Base-by-base conservation (phyloP, 2,329 filamentous ascomycete genomes). In the Endoconidiophora polonica region DNA sequence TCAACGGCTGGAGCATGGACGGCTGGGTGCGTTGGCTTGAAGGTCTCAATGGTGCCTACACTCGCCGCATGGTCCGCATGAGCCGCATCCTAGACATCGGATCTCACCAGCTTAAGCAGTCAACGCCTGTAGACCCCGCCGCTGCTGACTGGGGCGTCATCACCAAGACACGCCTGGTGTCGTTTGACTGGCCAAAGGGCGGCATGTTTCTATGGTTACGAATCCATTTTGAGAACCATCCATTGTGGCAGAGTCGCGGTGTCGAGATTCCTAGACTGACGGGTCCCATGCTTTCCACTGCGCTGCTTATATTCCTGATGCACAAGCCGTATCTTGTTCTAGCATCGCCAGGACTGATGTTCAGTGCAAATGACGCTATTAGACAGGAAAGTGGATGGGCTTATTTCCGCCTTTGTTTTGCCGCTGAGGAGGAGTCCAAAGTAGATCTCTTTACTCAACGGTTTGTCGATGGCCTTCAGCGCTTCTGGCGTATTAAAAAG, bases 21-120 rank as follows among this genome's bases (percentile, higher is more conserved):
- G 88, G 88, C 55, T 95, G 86, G 86, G 81, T 94, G 12, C 81
- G 85, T 56, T 95, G 88, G 88, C 77, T 95, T 22, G 83, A 81
- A 54, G 86, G 87, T 5, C 73, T 95, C 12, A 77, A 87, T 23
- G 85, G 82, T 51, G 76, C 78, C 58, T 95, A 95, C 65, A 85
- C 94, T 67, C 72, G 80, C 39, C 79, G 88, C 53, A 94, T 94
- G 86, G 75, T 74, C 58, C 66, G 68, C 55, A 93, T 94, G 86
- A 83, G 81, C 64, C 66, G 66, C 5, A 72, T 77, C 48, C 74
- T 95, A 12, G 83, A 91, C 59, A 73, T 76, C 4, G 76, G 81
- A 49, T 72, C 77, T 41, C 75, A 73, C 58, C 65, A 80, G 52
- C 68, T 87, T 50, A 81, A 83, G 63, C 52, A 77, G 56, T 75